Evolutionary conservation across 176 grass and related monocot species (phyloP).

Genomic region (Aegilops speltoides): DNA sequence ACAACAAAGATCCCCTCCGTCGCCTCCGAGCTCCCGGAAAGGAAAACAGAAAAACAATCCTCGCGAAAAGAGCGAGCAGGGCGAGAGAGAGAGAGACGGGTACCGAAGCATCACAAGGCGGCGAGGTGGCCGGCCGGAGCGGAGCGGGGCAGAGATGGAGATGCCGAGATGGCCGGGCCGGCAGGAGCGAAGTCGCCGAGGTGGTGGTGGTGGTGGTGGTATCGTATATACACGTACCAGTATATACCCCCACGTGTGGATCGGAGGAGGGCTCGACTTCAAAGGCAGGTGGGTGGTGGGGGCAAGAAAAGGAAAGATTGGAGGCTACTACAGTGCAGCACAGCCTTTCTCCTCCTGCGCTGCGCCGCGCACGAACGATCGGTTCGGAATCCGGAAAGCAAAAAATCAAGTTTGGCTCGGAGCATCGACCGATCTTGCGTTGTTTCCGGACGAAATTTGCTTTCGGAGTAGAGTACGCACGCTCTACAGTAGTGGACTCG

Average conservation of each 20-base stretch:
- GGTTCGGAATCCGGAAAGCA: too few relatives aligned
- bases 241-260: constrained; percentile 41
- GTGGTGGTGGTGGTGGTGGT: not conserved
- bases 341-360: not conserved
- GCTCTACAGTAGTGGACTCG: not conserved
- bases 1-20: constrained; percentile 29
- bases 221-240: constrained; percentile 4
- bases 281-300: not conserved
- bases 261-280: not conserved
- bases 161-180: too few relatives aligned
- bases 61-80: not conserved
- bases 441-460: not conserved
- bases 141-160: not conserved
- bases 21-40: constrained; percentile 14
- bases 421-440: not conserved
- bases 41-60: not conserved
- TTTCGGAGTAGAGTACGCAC: not conserved
- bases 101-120: constrained; percentile 13
- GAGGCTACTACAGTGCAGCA: not conserved
- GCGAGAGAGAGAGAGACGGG: not conserved
- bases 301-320: not conserved
- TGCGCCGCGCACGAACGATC: not conserved
- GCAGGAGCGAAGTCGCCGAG: not conserved
- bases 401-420: not conserved
- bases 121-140: not conserved